A percentile compares a stretch with the other conserved stretches of the same genome.
phyloP scores from a whole-genome alignment of 2,329 filamentous ascomycete species.

The Sporothrix globosa region DNA sequence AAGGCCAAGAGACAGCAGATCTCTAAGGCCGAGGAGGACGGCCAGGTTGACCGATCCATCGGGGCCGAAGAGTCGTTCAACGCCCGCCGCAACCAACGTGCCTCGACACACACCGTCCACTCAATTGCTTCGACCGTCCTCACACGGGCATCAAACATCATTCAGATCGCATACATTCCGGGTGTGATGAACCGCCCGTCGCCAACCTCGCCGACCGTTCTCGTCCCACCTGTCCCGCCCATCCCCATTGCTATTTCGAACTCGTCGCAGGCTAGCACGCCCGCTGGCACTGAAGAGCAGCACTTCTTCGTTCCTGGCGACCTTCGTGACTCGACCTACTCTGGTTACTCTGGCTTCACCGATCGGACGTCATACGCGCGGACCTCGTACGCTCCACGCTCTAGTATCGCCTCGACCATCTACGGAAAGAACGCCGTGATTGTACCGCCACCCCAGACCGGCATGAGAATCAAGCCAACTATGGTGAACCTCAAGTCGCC shows the following conservation, averaged over 20 bases:
- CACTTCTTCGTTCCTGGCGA: slow-evolving; percentile 94
- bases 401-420: slow-evolving; percentile 87
- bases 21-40: slow-evolving; percentile 57
- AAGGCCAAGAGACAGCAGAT: slow-evolving; percentile 72
- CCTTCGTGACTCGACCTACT: slow-evolving; percentile 88
- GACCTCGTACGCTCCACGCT: slow-evolving; percentile 62
- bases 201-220: slow-evolving; percentile 75
- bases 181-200: slow-evolving; percentile 92
- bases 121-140: slow-evolving; percentile 95
- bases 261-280: slow-evolving; percentile 58
- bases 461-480: slow-evolving; percentile 84
- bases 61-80: slow-evolving; percentile 57
- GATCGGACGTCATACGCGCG: slow-evolving; percentile 65
- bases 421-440: slow-evolving; percentile 91
- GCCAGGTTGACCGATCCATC: slow-evolving; percentile 57
- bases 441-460: slow-evolving; percentile 79
- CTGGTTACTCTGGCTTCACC: slow-evolving; percentile 67
- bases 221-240: slow-evolving; percentile 91
- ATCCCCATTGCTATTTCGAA: slow-evolving; percentile 67
- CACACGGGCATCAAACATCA: slow-evolving; percentile 96
- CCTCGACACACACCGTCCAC: slow-evolving; percentile 81
- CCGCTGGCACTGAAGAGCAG: slow-evolving; percentile 69
- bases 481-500: slow-evolving; percentile 87
- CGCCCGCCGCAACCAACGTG: slow-evolving; percentile 63
- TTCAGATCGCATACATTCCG: slow-evolving; percentile 98